Conservation (phyloP, 1,284 basidiomycete species). For the Clitocybe nebularis region DNA sequence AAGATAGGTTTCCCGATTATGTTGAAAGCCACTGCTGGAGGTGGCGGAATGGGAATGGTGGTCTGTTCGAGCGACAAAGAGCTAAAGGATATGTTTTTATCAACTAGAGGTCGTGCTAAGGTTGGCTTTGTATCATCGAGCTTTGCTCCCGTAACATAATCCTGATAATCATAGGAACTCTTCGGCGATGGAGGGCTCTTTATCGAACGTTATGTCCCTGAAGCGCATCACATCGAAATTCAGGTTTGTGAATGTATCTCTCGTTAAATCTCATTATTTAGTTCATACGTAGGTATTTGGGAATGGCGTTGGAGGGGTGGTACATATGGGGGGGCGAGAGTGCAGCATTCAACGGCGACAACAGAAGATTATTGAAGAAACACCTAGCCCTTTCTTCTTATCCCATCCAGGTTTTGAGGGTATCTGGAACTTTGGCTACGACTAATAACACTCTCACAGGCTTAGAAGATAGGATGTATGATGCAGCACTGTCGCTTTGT, state of each 20-base stretch:
- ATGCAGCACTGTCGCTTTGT: slow-evolving; percentile 50
- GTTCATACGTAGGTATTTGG: slow-evolving; percentile 50
- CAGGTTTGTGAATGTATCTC: slow-evolving; percentile 38
- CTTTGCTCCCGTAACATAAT: no score
- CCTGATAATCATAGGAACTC: slow-evolving; percentile 38
- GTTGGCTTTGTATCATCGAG: slow-evolving; percentile 24
- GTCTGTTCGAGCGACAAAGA: slow-evolving; percentile 47
- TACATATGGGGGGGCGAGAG: slow-evolving; percentile 71
- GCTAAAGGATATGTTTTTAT: slow-evolving; percentile 33
- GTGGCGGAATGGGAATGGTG: slow-evolving; percentile 69
- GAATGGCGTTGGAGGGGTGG: slow-evolving; percentile 52
- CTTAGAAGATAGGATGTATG: slow-evolving; percentile 44
- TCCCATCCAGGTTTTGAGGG: slow-evolving; percentile 37
- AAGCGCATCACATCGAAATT: slow-evolving; percentile 63
- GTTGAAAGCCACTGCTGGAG: slow-evolving; percentile 68
- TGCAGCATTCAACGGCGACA: slow-evolving; percentile 69
- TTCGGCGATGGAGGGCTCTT: slow-evolving; percentile 58
- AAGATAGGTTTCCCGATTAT: slow-evolving; percentile 60
- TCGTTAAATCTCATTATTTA: background rate
- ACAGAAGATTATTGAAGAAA: slow-evolving; percentile 75
- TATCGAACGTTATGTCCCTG: slow-evolving; percentile 56
- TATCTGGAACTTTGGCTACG: no score
- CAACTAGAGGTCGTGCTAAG: slow-evolving; percentile 42
- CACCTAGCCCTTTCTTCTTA: slow-evolving; percentile 50
- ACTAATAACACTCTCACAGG: no score